phyloP scores from a whole-genome alignment of 129 eudicot species.

The Solidago caesia region DNA sequence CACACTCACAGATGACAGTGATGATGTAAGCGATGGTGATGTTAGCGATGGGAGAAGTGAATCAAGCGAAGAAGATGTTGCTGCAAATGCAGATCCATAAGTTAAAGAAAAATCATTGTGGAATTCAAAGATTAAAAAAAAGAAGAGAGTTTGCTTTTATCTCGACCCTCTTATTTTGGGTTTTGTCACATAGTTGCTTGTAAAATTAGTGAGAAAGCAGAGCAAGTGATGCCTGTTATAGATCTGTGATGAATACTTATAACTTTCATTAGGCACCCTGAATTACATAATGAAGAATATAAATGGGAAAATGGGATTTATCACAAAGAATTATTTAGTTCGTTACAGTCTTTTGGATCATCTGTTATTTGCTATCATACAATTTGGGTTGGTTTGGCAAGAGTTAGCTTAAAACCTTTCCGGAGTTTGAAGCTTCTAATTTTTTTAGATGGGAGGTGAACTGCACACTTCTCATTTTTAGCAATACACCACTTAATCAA shows the following conservation, averaged over 20 bases:
- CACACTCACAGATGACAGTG: constrained; percentile 55
- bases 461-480: too few species aligned
- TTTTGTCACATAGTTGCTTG: constrained; percentile 43
- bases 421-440: neutral
- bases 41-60: constrained; percentile 58
- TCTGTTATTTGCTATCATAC: neutral
- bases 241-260: constrained; percentile 37
- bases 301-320: constrained; percentile 32
- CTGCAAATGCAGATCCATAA: constrained; percentile 54
- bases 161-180: constrained; percentile 22
- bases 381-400: too few species aligned
- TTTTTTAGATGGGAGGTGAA: neutral
- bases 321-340: neutral
- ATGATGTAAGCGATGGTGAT: constrained; percentile 61
- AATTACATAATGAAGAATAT: constrained; percentile 29
- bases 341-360: neutral
- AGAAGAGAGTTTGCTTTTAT: constrained; percentile 5
- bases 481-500: too few species aligned
- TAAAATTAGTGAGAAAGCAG: constrained; percentile 36
- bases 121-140: constrained; percentile 13
- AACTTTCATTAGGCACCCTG: constrained; percentile 26
- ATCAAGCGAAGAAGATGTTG: constrained; percentile 66
- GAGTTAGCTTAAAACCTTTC: too few species aligned
- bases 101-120: constrained; percentile 11
- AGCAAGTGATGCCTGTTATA: constrained; percentile 29